Evolutionary conservation across 202 grass and related monocot genomes (phyloP).

Genomic region (Musa balbisiana): DNA sequence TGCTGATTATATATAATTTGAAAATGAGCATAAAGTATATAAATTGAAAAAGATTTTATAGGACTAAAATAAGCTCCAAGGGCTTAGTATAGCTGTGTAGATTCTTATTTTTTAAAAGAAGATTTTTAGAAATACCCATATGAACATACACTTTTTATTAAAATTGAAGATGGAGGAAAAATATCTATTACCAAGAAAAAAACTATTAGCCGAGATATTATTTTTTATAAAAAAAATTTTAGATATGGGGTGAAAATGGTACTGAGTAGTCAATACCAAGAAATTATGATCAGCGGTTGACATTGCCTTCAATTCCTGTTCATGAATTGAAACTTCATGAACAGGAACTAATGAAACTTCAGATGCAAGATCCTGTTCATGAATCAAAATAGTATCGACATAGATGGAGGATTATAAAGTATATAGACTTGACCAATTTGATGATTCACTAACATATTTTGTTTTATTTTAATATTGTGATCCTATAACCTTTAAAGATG

Average conservation of each 20-base stretch:
- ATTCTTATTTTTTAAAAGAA: too few relatives aligned
- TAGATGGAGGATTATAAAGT: neutral
- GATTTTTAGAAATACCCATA: too few relatives aligned
- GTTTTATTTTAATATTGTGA: slow-evolving; percentile 1
- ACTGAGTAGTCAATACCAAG: neutral
- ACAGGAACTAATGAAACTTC: neutral
- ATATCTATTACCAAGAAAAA: neutral
- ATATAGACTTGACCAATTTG: neutral
- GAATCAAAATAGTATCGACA: too few relatives aligned
- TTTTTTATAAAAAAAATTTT: neutral
- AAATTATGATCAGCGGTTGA: neutral
- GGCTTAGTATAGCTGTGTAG: too few relatives aligned
- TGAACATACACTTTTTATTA: too few relatives aligned
- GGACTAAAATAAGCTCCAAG: too few relatives aligned
- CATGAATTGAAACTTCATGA: too few relatives aligned
- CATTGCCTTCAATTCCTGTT: too few relatives aligned
- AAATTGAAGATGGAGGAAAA: too few relatives aligned
- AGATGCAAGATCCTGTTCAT: neutral
- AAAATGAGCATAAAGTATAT: too few relatives aligned
- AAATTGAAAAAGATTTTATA: too few relatives aligned
- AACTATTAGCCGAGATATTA: neutral
- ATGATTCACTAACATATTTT: neutral
- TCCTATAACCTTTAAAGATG: neutral
- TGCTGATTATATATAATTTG: too few relatives aligned
- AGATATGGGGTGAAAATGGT: neutral